Evolutionary conservation across 306 rosid genomes (phyloP), one percentile per base, ranked within the genome.

Genomic region (Acacia melanoxylon): DNA sequence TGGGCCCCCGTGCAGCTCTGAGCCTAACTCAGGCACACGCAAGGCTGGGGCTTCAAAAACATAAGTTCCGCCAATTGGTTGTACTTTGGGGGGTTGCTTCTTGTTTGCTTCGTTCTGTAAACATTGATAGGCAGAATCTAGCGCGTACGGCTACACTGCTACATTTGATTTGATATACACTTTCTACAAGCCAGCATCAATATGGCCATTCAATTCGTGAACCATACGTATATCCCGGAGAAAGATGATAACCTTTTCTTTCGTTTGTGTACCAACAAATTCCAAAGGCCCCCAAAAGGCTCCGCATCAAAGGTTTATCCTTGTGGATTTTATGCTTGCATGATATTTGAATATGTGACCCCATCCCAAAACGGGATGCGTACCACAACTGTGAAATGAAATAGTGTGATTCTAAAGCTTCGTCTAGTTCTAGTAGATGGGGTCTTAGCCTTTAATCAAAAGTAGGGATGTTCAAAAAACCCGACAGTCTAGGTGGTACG

Each of bases 121-220:
- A 62, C 85, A 83, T 75, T 83, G 63, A 22, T 61, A 35, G 81
- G 88, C 85, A 79, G 83, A 86, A 84, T 75, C 76, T 56, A 68
- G 54, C 24, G 1, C 79, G 74, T 84, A 84, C 75, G 78, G 72
- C 2, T 20, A 10, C 63, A 17, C 49, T 0, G 20, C 22, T 58
- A 14, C 81, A 3, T 44, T 72, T 35, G 56, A 76, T 72, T 75
- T 56, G 82, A 45, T 48, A 78, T 75, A 33, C 46, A 35, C n/a
- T 8, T 31, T 33, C 44, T 31, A 9, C 10, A 16, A 33, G n/a
- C 20, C 5, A 63, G 41, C 20, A 8, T n/a, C 27, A 20, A n/a
- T 16, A 52, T 52, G 59, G 24, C 24, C 59, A 52, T 5, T 62
- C 68, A 62, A 29, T 31, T 63, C 69, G 2, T 29, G 69, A 31